phyloP scores from a whole-genome alignment of 1,284 basidiomycete genomes.

The Cryptococcus maquisensis region DNA sequence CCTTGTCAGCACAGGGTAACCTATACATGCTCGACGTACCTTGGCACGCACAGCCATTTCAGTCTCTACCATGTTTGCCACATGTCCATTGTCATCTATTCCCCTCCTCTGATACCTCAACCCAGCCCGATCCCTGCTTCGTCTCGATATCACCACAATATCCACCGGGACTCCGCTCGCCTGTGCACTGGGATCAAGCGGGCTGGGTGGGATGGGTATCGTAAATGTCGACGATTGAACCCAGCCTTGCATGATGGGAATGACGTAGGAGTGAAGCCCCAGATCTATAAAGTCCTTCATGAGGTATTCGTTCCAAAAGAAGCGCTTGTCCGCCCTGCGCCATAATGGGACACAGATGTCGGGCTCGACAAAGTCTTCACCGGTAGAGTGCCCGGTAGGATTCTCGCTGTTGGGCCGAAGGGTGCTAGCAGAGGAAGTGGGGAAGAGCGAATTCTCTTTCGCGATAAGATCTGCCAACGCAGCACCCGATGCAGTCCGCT shows the following conservation, averaged over 20 bases:
- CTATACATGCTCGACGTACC: conserved; percentile 48
- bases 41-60: conserved; percentile 67
- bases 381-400: not conserved
- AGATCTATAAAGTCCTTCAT: conserved; percentile 42
- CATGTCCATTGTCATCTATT: conserved; percentile 53
- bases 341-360: conserved; percentile 52
- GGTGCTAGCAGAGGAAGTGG: conserved; percentile 7
- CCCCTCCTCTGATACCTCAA: conserved; percentile 55
- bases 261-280: conserved; percentile 67
- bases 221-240: conserved; percentile 66
- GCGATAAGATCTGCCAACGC: conserved; percentile 28
- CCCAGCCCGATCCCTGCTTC: conserved; percentile 54
- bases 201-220: conserved; percentile 52
- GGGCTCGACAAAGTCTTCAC: conserved; percentile 48
- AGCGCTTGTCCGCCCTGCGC: conserved; percentile 51
- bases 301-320: conserved; percentile 55
- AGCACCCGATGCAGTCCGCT: conserved; percentile 16
- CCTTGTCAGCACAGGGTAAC: conserved; percentile 3
- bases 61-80: conserved; percentile 58
- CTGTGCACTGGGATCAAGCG: conserved; percentile 19
- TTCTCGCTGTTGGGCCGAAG: not conserved
- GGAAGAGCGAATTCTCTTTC: conserved; percentile 16
- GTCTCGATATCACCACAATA: conserved; percentile 52
- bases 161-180: conserved; percentile 44
- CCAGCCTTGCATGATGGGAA: conserved; percentile 87